Percentiles rank a stretch among this genome's conserved stretches.
Evolutionary conservation across 2,329 filamentous ascomycete species (phyloP).

Genomic region (Bipolaris sorokiniana): DNA sequence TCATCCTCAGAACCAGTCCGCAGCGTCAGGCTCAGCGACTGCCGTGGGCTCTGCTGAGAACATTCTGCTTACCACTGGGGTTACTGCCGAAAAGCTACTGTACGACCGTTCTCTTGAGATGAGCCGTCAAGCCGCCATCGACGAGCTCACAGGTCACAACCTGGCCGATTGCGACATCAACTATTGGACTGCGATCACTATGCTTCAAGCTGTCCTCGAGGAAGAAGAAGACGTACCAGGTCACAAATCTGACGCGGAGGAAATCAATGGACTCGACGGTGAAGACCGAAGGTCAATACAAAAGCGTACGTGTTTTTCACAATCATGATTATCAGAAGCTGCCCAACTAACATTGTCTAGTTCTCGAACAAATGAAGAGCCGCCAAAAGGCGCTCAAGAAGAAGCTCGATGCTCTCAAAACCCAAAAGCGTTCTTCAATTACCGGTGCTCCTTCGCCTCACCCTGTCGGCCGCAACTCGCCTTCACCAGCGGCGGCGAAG

Average conservation of each 20-base stretch:
- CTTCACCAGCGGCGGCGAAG: conserved; percentile 33
- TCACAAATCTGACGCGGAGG: conserved; percentile 55
- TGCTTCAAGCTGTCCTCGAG: conserved; percentile 94
- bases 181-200: conserved; percentile 89
- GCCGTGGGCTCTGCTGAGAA: conserved; percentile 73
- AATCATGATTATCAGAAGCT: neutral
- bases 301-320: conserved; percentile 64
- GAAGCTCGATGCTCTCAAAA: conserved; percentile 53
- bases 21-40: conserved; percentile 63
- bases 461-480: conserved; percentile 39
- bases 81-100: conserved; percentile 96
- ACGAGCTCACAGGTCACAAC: conserved; percentile 92
- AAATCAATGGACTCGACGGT: conserved; percentile 63
- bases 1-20: conserved; percentile 78
- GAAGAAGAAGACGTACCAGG: conserved; percentile 68
- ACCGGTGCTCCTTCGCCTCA: conserved; percentile 41
- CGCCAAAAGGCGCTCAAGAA: conserved; percentile 53
- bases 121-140: conserved; percentile 92
- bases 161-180: conserved; percentile 86
- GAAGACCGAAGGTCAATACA: conserved; percentile 76
- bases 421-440: conserved; percentile 45
- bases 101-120: conserved; percentile 97
- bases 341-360: conserved; percentile 43
- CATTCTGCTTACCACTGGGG: conserved; percentile 82
- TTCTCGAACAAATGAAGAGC: conserved; percentile 54